phyloP scores from a whole-genome alignment of 208 protist species.

The Wallacemonas sp. region DNA sequence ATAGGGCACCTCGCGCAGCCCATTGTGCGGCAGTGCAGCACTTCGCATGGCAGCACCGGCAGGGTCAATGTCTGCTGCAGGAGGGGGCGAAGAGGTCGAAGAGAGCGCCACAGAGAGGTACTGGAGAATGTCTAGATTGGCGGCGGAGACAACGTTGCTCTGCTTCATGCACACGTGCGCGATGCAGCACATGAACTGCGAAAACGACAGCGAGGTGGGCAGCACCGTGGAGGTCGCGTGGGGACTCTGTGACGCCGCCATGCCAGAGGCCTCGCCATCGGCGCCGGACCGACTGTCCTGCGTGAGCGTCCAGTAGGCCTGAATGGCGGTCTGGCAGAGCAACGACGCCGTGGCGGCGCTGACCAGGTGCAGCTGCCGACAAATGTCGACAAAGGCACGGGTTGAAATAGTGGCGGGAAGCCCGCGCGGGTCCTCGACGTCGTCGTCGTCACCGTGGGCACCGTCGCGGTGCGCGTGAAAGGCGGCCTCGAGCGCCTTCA shows the following conservation, averaged over 20 bases:
- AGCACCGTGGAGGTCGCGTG: neutral
- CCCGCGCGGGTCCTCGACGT: neutral
- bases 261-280: neutral
- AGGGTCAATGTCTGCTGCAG: neutral
- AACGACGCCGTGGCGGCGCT: conserved; percentile 4
- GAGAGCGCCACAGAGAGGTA: conserved; percentile 6
- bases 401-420: conserved; percentile 16
- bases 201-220: conserved; percentile 28
- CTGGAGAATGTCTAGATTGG: conserved; percentile 13
- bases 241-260: neutral
- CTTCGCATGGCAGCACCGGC: neutral
- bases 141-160: conserved; percentile 12
- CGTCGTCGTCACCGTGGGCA: neutral
- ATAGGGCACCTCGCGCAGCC: conserved; percentile 55
- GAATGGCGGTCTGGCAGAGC: conserved; percentile 20
- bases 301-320: conserved; percentile 7
- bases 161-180: conserved; percentile 31
- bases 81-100: neutral
- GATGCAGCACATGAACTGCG: conserved; percentile 36
- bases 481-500: conserved; percentile 23
- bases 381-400: conserved; percentile 9
- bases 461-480: conserved; percentile 20
- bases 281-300: conserved; percentile 1
- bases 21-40: conserved; percentile 38
- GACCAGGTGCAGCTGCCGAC: conserved; percentile 22